phyloP scores from a whole-genome alignment of 2,329 filamentous ascomycete genomes.

The Aspergillus ochraceoroseus region DNA sequence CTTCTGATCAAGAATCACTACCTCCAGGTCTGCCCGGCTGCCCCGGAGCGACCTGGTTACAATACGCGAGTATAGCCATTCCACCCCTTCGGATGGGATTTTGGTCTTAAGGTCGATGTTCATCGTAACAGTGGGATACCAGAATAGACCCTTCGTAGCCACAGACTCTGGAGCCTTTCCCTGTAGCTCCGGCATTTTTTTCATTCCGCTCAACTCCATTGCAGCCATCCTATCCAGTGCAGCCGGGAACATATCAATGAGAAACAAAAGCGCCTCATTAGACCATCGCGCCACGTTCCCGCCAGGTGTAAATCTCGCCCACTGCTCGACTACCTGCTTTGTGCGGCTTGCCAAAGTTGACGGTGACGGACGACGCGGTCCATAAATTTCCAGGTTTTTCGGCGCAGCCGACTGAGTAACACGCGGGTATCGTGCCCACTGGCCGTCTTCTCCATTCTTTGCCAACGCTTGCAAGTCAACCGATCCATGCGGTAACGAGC shows the following conservation, averaged over 20 bases:
- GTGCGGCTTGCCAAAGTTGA: constrained; percentile 13
- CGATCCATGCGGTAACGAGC: constrained; percentile 33
- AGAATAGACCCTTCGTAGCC: constrained; percentile 47
- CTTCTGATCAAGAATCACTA: constrained; percentile 59
- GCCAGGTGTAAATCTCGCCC: constrained; percentile 58
- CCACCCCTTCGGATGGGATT: constrained; percentile 61
- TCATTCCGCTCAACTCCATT: too few species aligned
- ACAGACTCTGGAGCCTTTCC: constrained; percentile 22
- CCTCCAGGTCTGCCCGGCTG: constrained; percentile 69
- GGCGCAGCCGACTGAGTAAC: constrained; percentile 43
- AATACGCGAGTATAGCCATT: constrained; percentile 66
- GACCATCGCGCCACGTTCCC: constrained; percentile 52
- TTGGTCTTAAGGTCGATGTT: constrained; percentile 73
- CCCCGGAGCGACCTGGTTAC: constrained; percentile 63
- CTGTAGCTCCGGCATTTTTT: constrained; percentile 24
- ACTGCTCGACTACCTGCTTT: constrained; percentile 54
- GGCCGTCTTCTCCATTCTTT: constrained; percentile 24
- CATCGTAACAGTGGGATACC: constrained; percentile 72
- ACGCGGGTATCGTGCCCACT: constrained; percentile 27
- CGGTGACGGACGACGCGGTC: too few species aligned
- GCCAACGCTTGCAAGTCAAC: constrained; percentile 24
- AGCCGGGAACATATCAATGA: constrained; percentile 65
- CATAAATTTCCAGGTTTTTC: constrained; percentile 49
- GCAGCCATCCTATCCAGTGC: constrained; percentile 52
- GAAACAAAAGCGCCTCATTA: constrained; percentile 58